Conservation (phyloP, 1,284 basidiomycete genomes). For the Cutaneotrichosporon mucoides region DNA sequence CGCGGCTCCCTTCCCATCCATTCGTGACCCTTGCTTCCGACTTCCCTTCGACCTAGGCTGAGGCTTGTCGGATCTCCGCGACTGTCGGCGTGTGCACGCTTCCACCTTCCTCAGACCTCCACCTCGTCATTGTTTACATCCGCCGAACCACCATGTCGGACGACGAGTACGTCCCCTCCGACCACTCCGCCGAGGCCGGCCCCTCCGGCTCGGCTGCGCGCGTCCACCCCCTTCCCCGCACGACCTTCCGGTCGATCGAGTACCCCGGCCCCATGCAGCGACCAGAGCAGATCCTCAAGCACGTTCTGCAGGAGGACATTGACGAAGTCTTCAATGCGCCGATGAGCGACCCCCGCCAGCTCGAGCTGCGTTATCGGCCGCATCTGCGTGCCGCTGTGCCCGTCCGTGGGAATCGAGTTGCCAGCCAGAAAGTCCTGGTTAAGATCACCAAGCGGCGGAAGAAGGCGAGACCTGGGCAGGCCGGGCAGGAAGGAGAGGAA, state of each 20-base stretch:
- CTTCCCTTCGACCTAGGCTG: not conserved
- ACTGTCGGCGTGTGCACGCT: not conserved
- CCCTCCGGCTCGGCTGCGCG: constrained; percentile 41
- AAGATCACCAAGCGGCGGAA: constrained; percentile 61
- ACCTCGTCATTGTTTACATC: constrained; percentile 1
- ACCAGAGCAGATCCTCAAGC: constrained; percentile 57
- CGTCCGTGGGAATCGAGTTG: constrained; percentile 69
- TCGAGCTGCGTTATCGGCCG: constrained; percentile 71
- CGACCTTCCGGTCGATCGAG: constrained; percentile 72
- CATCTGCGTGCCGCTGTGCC: constrained; percentile 74
- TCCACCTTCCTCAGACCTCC: not conserved
- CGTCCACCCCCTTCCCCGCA: constrained; percentile 57
- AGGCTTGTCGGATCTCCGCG: no score
- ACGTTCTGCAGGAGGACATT: constrained; percentile 67
- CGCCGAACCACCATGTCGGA: constrained; percentile 1
- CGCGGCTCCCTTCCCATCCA: no score
- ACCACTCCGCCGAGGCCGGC: not conserved
- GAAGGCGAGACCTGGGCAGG: constrained; percentile 11
- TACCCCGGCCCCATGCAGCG: constrained; percentile 77
- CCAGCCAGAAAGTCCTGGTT: constrained; percentile 71
- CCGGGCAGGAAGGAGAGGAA: constrained; percentile 47
- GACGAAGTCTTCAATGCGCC: constrained; percentile 61
- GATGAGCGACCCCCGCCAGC: constrained; percentile 39
- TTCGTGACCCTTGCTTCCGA: no score
- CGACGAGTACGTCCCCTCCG: constrained; percentile 6